Conservation (phyloP, 129 eudicot genomes). For the Flaveria bidentis region DNA sequence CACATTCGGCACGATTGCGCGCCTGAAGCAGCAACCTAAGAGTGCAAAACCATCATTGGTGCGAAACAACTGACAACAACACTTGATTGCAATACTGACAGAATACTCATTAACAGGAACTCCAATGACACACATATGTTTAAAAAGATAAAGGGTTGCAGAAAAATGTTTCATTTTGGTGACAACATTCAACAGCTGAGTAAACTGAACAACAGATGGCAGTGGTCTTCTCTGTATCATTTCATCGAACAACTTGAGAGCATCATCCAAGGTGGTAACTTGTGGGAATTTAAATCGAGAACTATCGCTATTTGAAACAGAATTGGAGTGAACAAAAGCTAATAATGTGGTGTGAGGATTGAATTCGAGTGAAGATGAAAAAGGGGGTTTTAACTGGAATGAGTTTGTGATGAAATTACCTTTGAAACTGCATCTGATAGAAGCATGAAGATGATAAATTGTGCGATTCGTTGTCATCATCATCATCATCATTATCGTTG, state of each 20-base stretch:
- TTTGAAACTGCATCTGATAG: background rate
- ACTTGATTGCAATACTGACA: conserved; percentile 17
- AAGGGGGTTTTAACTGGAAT: background rate
- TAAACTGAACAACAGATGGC: conserved; percentile 3
- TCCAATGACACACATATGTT: background rate
- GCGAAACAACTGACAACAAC: conserved; percentile 7
- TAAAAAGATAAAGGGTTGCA: background rate
- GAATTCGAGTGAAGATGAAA: background rate
- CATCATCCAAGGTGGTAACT: conserved; percentile 18
- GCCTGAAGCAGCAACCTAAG: background rate
- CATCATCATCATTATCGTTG: background rate
- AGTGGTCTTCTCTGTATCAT: conserved; percentile 7
- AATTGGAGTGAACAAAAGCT: background rate
- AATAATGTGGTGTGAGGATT: background rate
- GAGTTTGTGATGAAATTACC: background rate
- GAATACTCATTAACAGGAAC: background rate
- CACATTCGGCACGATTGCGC: background rate
- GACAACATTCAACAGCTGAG: background rate
- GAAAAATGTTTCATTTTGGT: conserved; percentile 13
- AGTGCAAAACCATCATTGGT: background rate
- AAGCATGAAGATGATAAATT: background rate
- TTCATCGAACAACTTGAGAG: background rate
- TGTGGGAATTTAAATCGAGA: background rate
- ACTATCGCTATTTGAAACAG: background rate
- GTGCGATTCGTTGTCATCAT: background rate